A percentile compares a stretch with the other conserved stretches of the same genome.
Evolutionary conservation across 2,329 filamentous ascomycete genomes (phyloP).

Genomic region (Emergomyces orientalis): DNA sequence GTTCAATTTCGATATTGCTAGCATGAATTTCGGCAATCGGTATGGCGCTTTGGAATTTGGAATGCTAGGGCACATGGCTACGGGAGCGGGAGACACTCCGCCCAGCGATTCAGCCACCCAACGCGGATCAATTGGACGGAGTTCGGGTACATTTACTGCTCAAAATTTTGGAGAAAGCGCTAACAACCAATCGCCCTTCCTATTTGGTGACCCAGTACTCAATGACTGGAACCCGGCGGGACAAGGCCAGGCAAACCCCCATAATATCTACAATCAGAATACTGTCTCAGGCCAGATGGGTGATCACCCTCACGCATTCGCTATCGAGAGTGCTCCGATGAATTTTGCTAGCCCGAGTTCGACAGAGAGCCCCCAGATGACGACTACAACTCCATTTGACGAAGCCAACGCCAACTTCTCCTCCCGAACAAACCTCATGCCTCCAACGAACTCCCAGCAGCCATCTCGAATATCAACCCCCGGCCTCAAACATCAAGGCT

Average conservation of each 20-base stretch:
- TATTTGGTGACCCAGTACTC: slow-evolving; percentile 39
- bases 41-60: slow-evolving; percentile 94
- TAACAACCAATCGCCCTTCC: slow-evolving; percentile 34
- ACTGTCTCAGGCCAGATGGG: slow-evolving; percentile 34
- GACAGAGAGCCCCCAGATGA: slow-evolving; percentile 44
- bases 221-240: slow-evolving; percentile 35
- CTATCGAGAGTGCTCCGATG: slow-evolving; percentile 50
- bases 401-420: slow-evolving; percentile 24
- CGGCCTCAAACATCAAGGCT: slow-evolving; percentile 33
- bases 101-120: slow-evolving; percentile 52
- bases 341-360: slow-evolving; percentile 51
- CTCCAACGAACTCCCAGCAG: slow-evolving; percentile 26
- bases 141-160: slow-evolving; percentile 31
- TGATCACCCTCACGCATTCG: slow-evolving; percentile 48
- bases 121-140: slow-evolving; percentile 38
- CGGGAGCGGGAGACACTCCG: slow-evolving; percentile 72
- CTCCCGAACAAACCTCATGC: slow-evolving; percentile 20
- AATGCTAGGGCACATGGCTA: slow-evolving; percentile 93
- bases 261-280: slow-evolving; percentile 29
- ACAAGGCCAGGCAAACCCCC: slow-evolving; percentile 17
- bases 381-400: slow-evolving; percentile 33
- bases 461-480: slow-evolving; percentile 35
- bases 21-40: slow-evolving; percentile 89
- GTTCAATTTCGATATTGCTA: slow-evolving; percentile 93
- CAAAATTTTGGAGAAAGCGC: slow-evolving; percentile 40